Base-by-base conservation (phyloP, 306 rosid genomes). In the Trifolium pratense region DNA sequence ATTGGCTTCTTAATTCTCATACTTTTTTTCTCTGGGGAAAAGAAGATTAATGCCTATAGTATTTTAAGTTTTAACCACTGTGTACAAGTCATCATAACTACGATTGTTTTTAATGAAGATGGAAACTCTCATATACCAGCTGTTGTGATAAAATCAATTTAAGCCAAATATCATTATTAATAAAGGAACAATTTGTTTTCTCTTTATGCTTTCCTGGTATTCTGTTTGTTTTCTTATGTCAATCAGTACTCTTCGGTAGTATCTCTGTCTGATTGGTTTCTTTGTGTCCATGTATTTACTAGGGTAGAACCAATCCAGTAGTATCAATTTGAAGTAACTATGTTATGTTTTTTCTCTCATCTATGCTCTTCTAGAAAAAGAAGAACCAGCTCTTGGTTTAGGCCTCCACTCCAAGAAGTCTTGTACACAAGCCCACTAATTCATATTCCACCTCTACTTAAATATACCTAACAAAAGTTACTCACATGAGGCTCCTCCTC, bases 141-240 rank as follows among this genome's bases (percentile, higher is more conserved):
- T 58, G 59, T n/a, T 71, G 68, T 78, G 34, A 64, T 45, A 7
- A 65, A 65, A 65, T 40, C 32, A 53, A 18, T 21, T 55, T 51
- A 31, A 10, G 56, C 29, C 29, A 51, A 31, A 61, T 29, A 71
- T 71, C 68, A 15, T 42, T 34, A 20, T 43, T 23, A 43, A 29
- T 66, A 32, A 79, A 56, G 68, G 68, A 65, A 5, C 1, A 25
- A 39, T 16, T 29, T 4, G 1, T 69, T 40, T 10, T 11, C 45
- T 12, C 57, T 29, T 39, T 6, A 8, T 62, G 25, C 66, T 39
- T 71, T 71, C 14, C 42, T 43, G 45, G n/a, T 32, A n/a, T 9
- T 15, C 0, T 25, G 26, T 42, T 12, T 48, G 55, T 64, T 32
- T 25, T 42, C 25, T 66, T 40, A 7, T 66, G 45, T 53, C 73